Evolutionary conservation across 176 grass and related monocot genomes (phyloP).

Genomic region (Olyra latifolia): DNA sequence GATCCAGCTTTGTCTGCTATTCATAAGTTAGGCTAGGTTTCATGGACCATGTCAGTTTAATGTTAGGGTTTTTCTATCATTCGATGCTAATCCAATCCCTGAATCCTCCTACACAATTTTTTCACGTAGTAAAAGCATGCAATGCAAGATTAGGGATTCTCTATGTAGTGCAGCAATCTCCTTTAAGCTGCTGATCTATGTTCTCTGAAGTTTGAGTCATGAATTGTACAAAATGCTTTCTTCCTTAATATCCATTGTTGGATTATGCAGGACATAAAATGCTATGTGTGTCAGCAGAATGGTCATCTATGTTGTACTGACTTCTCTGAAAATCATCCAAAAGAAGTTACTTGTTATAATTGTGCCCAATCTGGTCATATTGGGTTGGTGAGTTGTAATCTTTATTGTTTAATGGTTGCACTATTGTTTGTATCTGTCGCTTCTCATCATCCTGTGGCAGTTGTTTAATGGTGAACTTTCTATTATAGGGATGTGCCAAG

Average conservation of each 20-base stretch:
- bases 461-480: conserved; percentile 34
- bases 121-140: neutral
- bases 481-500: conserved; percentile 86
- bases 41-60: neutral
- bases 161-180: conserved; percentile 11
- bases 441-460: conserved; percentile 21
- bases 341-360: conserved; percentile 83
- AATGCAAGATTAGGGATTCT: neutral
- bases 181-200: conserved; percentile 9
- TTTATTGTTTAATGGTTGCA: neutral
- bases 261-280: conserved; percentile 79
- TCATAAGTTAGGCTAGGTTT: neutral
- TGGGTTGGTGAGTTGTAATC: conserved; percentile 66
- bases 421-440: conserved; percentile 24
- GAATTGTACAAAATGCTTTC: conserved; percentile 11
- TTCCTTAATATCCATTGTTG: conserved; percentile 24
- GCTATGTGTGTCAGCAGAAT: conserved; percentile 81
- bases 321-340: conserved; percentile 52
- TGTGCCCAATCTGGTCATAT: conserved; percentile 86
- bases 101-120: neutral
- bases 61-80: neutral
- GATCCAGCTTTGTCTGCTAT: neutral
- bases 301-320: conserved; percentile 89
- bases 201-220: neutral
- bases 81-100: neutral